Evolutionary conservation across 345 rosid genomes (phyloP).

Genomic region (Hypericum androsaemum): DNA sequence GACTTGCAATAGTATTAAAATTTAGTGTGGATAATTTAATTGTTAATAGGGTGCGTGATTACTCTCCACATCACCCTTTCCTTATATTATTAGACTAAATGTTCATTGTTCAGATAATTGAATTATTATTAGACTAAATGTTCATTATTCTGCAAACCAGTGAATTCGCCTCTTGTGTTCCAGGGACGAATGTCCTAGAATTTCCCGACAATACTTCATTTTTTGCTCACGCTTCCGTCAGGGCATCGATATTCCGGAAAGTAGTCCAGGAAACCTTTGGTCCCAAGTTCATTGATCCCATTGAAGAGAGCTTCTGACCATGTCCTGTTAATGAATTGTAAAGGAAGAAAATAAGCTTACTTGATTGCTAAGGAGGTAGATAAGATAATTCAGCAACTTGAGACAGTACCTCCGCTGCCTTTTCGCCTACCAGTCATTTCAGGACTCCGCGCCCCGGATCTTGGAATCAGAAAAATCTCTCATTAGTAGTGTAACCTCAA

Average conservation of each 20-base stretch:
- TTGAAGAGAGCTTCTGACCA: slow-evolving; percentile 63
- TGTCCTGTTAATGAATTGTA: slow-evolving; percentile 30
- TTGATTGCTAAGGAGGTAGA: too few species aligned
- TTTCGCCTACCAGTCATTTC: slow-evolving; percentile 49
- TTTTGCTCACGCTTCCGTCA: slow-evolving; percentile 44
- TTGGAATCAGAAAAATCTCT: slow-evolving; percentile 24
- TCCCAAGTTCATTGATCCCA: slow-evolving; percentile 58
- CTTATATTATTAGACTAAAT: too few species aligned
- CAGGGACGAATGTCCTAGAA: slow-evolving; percentile 54
- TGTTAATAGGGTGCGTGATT: too few species aligned
- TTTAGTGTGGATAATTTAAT: too few species aligned
- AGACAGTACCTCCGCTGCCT: slow-evolving; percentile 35
- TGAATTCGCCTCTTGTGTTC: slow-evolving; percentile 47
- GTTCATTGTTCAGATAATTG: too few species aligned
- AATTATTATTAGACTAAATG: too few species aligned
- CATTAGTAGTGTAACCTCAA: too few species aligned
- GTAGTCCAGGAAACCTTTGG: slow-evolving; percentile 74
- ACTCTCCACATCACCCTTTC: too few species aligned
- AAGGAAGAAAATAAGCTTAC: not conserved
- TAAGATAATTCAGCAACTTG: not conserved
- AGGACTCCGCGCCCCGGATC: slow-evolving; percentile 58
- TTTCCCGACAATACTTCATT: slow-evolving; percentile 55
- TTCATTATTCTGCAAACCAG: too few species aligned
- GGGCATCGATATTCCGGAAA: slow-evolving; percentile 68
- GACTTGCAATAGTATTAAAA: too few species aligned